Percentiles rank a stretch among this genome's conserved stretches.
Conservation (phyloP, 164 flowering plant species). For the Vitis amurensis region DNA sequence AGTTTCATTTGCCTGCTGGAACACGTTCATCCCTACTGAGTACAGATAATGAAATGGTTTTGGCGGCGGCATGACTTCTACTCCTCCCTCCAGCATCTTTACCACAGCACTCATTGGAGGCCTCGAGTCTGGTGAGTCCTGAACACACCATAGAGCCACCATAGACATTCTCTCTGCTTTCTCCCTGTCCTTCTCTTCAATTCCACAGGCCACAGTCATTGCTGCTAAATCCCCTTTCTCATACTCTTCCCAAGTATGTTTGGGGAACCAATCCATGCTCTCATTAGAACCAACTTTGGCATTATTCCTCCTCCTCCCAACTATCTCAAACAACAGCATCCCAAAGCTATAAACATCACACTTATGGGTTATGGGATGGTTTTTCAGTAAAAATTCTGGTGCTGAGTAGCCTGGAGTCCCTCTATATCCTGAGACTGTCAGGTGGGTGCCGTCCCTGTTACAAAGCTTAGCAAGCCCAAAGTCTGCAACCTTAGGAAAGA, state of each 20-base stretch:
- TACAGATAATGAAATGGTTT: slow-evolving; percentile 4
- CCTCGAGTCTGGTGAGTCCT: slow-evolving; percentile 7
- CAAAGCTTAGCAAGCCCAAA: slow-evolving; percentile 13
- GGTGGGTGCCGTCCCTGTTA: slow-evolving; percentile 3
- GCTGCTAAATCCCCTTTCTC: neutral
- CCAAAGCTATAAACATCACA: slow-evolving; percentile 24
- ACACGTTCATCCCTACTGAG: too few species aligned
- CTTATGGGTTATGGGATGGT: slow-evolving; percentile 7
- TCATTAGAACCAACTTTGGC: neutral
- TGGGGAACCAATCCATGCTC: slow-evolving; percentile 4
- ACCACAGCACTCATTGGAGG: slow-evolving; percentile 9
- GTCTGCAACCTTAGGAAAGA: slow-evolving; percentile 12
- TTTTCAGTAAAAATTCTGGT: slow-evolving; percentile 3
- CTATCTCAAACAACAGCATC: slow-evolving; percentile 8
- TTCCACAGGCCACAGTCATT: neutral
- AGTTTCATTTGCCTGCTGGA: too few species aligned
- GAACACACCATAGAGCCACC: slow-evolving; percentile 13
- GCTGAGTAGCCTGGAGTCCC: slow-evolving; percentile 12
- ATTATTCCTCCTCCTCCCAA: slow-evolving; percentile 12
- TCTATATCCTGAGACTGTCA: neutral
- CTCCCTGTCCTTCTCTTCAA: slow-evolving; percentile 7
- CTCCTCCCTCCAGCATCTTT: slow-evolving; percentile 15
- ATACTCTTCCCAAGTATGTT: neutral
- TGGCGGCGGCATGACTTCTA: slow-evolving; percentile 8
- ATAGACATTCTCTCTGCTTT: slow-evolving; percentile 9